phyloP scores from a whole-genome alignment of 106 monocot species.

The Dendrobium nobile region DNA sequence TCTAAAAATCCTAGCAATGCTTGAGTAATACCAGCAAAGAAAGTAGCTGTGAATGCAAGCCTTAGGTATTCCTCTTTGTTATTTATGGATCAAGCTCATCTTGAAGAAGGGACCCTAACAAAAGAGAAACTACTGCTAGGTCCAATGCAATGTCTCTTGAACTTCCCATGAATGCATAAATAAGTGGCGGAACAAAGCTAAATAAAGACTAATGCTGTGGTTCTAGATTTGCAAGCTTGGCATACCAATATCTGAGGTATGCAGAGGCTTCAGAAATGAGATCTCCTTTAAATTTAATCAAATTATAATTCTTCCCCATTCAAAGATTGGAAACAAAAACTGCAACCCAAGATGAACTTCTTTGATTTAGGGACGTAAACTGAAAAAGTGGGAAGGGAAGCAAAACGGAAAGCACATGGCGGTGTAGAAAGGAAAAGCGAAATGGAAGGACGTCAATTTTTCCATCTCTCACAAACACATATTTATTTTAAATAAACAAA shows the following conservation, averaged over 20 bases:
- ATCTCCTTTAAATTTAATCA: slow-evolving; percentile 50
- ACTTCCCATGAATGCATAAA: slow-evolving; percentile 63
- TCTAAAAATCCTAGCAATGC: slow-evolving; percentile 29
- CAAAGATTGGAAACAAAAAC: slow-evolving; percentile 52
- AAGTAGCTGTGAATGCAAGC: slow-evolving; percentile 62
- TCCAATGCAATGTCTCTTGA: slow-evolving; percentile 73
- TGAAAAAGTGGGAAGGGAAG: too few species aligned
- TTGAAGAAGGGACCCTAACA: slow-evolving; percentile 45
- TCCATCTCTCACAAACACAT: too few species aligned
- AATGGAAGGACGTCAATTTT: too few species aligned
- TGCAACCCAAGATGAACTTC: slow-evolving; percentile 44
- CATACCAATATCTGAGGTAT: slow-evolving; percentile 79
- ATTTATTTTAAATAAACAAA: too few species aligned
- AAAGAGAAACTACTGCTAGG: slow-evolving; percentile 59
- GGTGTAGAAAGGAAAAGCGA: too few species aligned
- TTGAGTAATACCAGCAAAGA: slow-evolving; percentile 55
- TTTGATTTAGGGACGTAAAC: slow-evolving; percentile 28
- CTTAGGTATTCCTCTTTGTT: slow-evolving; percentile 31
- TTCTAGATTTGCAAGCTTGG: slow-evolving; percentile 56
- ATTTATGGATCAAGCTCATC: slow-evolving; percentile 34
- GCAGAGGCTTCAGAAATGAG: slow-evolving; percentile 63
- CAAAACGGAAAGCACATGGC: too few species aligned
- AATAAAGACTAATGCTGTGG: slow-evolving; percentile 64
- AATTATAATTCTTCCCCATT: slow-evolving; percentile 54
- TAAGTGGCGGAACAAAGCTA: slow-evolving; percentile 57